These are phyloP conservation scores for Reutealis trisperma DNA, from an alignment of 345 rosid genomes.

Conservation along the genomic window DNA sequence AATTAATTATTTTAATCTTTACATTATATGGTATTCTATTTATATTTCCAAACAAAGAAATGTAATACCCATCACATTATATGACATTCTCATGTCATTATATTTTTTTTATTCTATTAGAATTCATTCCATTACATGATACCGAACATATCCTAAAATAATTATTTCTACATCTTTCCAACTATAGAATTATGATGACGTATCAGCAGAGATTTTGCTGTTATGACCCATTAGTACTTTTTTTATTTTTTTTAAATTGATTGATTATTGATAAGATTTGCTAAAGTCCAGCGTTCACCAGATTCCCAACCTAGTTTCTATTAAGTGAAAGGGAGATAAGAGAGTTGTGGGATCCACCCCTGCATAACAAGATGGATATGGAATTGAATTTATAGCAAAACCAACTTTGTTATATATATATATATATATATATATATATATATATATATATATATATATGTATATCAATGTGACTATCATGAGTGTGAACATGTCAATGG, in stretches of 20 bases:
- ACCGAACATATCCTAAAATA: background rate
- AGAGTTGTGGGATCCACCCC: constrained; percentile 35
- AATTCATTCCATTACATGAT: no score
- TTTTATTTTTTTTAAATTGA: background rate
- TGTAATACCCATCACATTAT: no score
- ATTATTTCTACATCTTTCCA: background rate
- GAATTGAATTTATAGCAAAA: constrained; percentile 34
- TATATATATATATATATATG: no score
- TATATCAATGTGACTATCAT: constrained; percentile 3
- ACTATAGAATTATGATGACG: background rate
- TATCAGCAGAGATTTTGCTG: background rate
- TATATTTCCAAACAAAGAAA: no score
- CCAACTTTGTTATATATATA: constrained; percentile 24
- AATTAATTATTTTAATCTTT: no score
- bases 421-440: no score
- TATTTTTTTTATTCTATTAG: no score
- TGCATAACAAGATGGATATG: constrained; percentile 16
- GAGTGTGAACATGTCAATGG: constrained; percentile 21
- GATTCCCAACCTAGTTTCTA: constrained; percentile 24
- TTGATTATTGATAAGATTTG: constrained; percentile 4
- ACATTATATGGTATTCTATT: no score
- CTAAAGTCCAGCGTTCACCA: constrained; percentile 12
- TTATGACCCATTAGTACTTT: background rate
- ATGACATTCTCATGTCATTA: no score
- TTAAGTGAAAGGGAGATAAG: constrained; percentile 19